A percentile compares a stretch with the other conserved stretches of the same genome.
Conservation (phyloP, 1,284 basidiomycete genomes). For the Moniliophthora roreri region DNA sequence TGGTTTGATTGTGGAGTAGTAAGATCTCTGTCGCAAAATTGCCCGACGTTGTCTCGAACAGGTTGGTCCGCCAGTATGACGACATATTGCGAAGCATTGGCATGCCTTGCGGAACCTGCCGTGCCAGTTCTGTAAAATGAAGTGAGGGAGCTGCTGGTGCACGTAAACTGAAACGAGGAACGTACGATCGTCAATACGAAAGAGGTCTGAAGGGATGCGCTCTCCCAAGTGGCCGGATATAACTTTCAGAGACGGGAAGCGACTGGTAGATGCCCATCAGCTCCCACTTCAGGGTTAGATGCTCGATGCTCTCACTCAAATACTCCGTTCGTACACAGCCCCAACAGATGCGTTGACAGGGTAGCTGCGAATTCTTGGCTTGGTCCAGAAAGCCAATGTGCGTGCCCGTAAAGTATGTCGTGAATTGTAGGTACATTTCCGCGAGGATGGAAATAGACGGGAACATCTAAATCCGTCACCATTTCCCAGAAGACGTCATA, state of each 20-base stretch:
- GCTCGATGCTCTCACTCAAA: constrained; percentile 29
- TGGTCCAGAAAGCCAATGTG: constrained; percentile 32
- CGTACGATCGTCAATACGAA: constrained; percentile 39
- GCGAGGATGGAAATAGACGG: constrained; percentile 23
- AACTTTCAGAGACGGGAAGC: constrained; percentile 38
- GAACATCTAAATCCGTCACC: constrained; percentile 17
- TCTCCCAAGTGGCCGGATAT: constrained; percentile 46
- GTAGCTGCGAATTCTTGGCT: constrained; percentile 38
- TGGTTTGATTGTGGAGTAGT: constrained; percentile 36
- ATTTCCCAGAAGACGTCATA: constrained; percentile 16
- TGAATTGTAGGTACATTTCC: constrained; percentile 28
- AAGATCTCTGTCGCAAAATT: constrained; percentile 41
- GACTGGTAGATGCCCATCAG: constrained; percentile 22
- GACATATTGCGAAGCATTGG: constrained; percentile 40
- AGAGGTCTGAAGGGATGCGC: constrained; percentile 41
- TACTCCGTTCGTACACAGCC: constrained; percentile 38
- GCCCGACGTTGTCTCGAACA: constrained; percentile 43
- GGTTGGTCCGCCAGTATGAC: constrained; percentile 39
- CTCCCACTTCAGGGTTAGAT: not conserved
- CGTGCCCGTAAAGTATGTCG: constrained; percentile 29
- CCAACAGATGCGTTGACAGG: constrained; percentile 39
- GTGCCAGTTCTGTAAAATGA: constrained; percentile 7
- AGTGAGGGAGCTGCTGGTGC: not conserved
- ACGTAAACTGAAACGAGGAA: not conserved
- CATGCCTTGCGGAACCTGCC: constrained; percentile 27